A percentile compares a stretch with the other conserved stretches of the same genome.
These are phyloP conservation scores for Vicia sativa DNA, from an alignment of 306 rosid species.

Conservation along the genomic window DNA sequence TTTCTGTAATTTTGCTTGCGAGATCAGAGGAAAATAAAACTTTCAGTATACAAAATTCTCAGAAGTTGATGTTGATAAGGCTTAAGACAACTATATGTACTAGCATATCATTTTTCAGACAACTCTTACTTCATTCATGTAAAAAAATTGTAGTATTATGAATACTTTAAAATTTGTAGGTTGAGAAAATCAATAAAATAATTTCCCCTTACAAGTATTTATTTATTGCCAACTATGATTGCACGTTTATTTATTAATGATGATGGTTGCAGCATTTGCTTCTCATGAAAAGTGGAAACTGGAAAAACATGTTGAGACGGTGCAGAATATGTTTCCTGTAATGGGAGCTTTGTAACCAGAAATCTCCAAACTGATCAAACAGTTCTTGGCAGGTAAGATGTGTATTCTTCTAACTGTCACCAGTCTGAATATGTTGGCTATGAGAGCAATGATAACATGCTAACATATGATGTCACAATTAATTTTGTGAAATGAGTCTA, in stretches of 20 bases:
- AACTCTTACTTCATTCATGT: constrained; percentile 35
- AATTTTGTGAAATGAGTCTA: neutral
- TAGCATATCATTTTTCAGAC: constrained; percentile 31
- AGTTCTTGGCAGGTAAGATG: neutral
- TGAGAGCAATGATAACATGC: constrained; percentile 5
- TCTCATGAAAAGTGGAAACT: neutral
- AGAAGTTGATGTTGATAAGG: constrained; percentile 38
- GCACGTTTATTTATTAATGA: constrained; percentile 4
- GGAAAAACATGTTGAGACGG: neutral
- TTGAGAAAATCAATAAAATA: constrained; percentile 27
- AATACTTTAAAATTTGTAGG: constrained; percentile 36
- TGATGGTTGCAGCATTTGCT: neutral
- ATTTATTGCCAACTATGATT: neutral
- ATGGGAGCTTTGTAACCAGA: neutral
- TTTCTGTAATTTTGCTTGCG: constrained; percentile 32
- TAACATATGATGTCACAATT: neutral
- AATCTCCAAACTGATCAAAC: neutral
- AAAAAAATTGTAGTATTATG: constrained; percentile 30
- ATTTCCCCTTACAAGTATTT: neutral
- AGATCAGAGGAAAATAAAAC: constrained; percentile 30
- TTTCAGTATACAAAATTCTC: constrained; percentile 32
- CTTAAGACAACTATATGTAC: constrained; percentile 33
- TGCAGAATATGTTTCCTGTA: neutral
- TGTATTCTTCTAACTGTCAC: neutral
- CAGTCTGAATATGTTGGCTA: too few relatives aligned